These are phyloP conservation scores for Ramaria rubella DNA, from an alignment of 768 basidiomycete genomes.

Conservation along the genomic window DNA sequence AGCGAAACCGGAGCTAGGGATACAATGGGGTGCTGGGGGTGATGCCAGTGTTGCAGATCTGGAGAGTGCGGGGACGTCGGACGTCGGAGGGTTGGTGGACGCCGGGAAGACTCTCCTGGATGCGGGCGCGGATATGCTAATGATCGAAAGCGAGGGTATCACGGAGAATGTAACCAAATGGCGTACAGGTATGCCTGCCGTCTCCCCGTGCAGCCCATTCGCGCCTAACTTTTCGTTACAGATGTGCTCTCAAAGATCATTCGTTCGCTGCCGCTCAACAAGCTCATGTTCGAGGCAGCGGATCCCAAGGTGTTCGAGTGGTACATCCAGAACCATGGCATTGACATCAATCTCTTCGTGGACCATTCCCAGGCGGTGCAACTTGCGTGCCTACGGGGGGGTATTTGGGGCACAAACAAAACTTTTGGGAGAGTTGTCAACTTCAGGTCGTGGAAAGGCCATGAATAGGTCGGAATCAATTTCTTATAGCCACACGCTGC, in stretches of 20 bases:
- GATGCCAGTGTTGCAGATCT: constrained; percentile 34
- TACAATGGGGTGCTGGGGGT: constrained; percentile 41
- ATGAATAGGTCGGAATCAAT: too few species aligned
- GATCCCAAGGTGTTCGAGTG: constrained; percentile 40
- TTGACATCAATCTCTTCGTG: constrained; percentile 37
- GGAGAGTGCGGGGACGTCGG: constrained; percentile 34
- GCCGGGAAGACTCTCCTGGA: constrained; percentile 35
- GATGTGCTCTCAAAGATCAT: constrained; percentile 39
- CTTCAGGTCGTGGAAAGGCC: constrained; percentile 18
- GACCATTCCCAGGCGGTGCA: constrained; percentile 42
- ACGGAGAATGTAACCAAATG: constrained; percentile 39
- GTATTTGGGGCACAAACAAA: constrained; percentile 40
- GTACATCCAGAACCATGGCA: constrained; percentile 39
- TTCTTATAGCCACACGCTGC: not conserved
- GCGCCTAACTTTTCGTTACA: constrained; percentile 13
- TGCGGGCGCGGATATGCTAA: constrained; percentile 39
- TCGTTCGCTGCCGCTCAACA: constrained; percentile 33
- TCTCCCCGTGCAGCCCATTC: not conserved
- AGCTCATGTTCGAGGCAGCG: constrained; percentile 43
- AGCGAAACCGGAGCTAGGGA: constrained; percentile 40
- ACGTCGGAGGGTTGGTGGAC: constrained; percentile 36
- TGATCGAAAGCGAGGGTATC: constrained; percentile 44
- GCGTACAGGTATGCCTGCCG: constrained; percentile 17
- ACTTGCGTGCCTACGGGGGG: constrained; percentile 36
- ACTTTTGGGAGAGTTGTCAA: constrained; percentile 41